Evolutionary conservation across 2,329 filamentous ascomycete species (phyloP).

Genomic region (Diaporthe sp.): DNA sequence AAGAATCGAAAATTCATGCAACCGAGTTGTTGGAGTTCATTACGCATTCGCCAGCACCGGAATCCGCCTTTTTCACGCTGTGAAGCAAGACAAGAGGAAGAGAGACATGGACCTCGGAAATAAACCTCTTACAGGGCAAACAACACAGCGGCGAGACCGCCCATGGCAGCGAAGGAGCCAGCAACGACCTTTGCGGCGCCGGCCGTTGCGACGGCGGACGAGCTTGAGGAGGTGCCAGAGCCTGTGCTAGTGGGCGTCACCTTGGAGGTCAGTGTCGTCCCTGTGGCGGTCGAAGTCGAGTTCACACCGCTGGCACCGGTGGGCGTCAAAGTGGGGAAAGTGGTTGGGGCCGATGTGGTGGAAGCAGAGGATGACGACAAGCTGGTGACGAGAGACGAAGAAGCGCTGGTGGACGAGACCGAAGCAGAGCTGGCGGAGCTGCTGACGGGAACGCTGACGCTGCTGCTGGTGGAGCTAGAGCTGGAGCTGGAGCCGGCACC

Average conservation of each 20-base stretch:
- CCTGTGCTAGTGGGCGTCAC: constrained; percentile 31
- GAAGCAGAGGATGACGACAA: constrained; percentile 43
- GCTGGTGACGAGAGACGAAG: no score
- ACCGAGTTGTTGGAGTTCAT: constrained; percentile 11
- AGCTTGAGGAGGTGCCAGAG: constrained; percentile 29
- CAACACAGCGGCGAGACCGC: constrained; percentile 55
- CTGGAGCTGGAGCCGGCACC: constrained; percentile 41
- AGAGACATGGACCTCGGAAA: neutral
- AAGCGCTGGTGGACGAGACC: constrained; percentile 37
- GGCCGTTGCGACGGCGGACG: constrained; percentile 31
- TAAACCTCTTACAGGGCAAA: constrained; percentile 56
- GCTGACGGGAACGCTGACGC: constrained; percentile 44
- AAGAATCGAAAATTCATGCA: constrained; percentile 17
- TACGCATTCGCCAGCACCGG: constrained; percentile 12
- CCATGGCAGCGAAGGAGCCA: constrained; percentile 54
- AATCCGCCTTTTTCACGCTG: neutral
- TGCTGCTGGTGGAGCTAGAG: constrained; percentile 41
- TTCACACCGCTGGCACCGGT: constrained; percentile 40
- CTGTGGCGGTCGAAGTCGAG: constrained; percentile 40
- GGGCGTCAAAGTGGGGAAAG: constrained; percentile 42
- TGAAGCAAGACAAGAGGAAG: neutral
- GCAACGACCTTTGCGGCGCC: constrained; percentile 51
- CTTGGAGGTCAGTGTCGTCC: constrained; percentile 38
- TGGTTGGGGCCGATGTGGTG: constrained; percentile 45
- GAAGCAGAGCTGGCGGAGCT: constrained; percentile 43